Evolutionary conservation across 768 basidiomycete genomes (phyloP).

Genomic region (Boletus speciosus): DNA sequence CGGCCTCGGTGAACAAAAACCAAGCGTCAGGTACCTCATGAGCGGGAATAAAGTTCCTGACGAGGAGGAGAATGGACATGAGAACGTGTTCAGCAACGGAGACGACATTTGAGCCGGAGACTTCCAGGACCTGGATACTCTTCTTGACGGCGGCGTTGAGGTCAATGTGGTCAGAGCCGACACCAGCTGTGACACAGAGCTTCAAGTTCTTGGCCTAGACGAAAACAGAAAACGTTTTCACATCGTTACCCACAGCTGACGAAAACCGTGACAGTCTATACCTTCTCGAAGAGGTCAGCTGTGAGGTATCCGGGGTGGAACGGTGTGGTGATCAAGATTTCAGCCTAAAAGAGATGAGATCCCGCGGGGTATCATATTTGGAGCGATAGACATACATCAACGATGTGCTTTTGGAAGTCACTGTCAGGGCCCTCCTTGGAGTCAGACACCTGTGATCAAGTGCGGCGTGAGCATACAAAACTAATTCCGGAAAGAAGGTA

Average conservation of each 20-base stretch:
- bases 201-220: slow-evolving; percentile 84
- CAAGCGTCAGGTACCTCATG: slow-evolving; percentile 56
- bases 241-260: neutral
- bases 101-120: slow-evolving; percentile 86
- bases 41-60: slow-evolving; percentile 85
- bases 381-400: slow-evolving; percentile 51
- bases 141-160: slow-evolving; percentile 82
- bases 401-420: slow-evolving; percentile 79
- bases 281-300: slow-evolving; percentile 66
- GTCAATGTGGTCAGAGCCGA: slow-evolving; percentile 89
- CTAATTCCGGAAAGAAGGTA: neutral
- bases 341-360: slow-evolving; percentile 46
- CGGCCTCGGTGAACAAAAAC: neutral
- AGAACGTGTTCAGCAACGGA: slow-evolving; percentile 90
- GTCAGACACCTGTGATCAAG: slow-evolving; percentile 55
- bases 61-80: slow-evolving; percentile 87
- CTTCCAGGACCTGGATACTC: slow-evolving; percentile 78
- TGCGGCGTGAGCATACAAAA: slow-evolving; percentile 1
- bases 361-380: slow-evolving; percentile 6
- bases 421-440: slow-evolving; percentile 82
- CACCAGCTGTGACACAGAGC: slow-evolving; percentile 86
- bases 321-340: slow-evolving; percentile 78
- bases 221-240: neutral
- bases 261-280: slow-evolving; percentile 18
- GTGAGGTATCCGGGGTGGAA: slow-evolving; percentile 88